Base-by-base conservation (phyloP, 805 yeast genomes). In the Candida sphagnicola region DNA sequence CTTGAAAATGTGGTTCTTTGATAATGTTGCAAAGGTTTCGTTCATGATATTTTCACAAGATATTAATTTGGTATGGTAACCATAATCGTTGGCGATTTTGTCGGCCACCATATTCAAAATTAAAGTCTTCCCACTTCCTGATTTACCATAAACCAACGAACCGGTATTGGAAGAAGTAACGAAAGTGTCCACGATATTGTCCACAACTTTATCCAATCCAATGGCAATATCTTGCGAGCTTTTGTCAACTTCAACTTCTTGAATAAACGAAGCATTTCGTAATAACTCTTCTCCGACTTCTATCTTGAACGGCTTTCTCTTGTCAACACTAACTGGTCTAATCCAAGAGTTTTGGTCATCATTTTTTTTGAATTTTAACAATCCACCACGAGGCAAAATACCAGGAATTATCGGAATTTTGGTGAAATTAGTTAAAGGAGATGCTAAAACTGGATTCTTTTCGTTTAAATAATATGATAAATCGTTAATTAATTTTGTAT, bases 81-180 rank as follows among this genome's bases (percentile, higher is more conserved):
- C 75, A 26, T 68, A 56, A 2, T 62, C 53, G 1, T 56, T 37
- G 6, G 52, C 42, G 5, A 85, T 51, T 8, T 50, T 48, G 1
- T 61, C 41, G 0, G 69, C 49, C 0, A 84, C 53, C 18, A 70
- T 62, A 3, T 67, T 57, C 12, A 80, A 51, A 2, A 83, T 44
- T 2, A 78, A 59, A 0, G 93, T 66, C 55, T 91, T 91, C 0
- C 98, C 98, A 44, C 87, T 75, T 0, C 96, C 97, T 1, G 85
- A 66, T 16, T 80, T 61, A 0, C 97, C 98, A 47, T 78, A 73
- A 0, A 90, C 51, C 38, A 88, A 61, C 0, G 79, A 64, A 2
- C 91, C 86, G 5, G 71, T 55, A 36, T 68, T 70, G 5, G 74
- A 52, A 19, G 65, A 74, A 29, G 71, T 57, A 5, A 65, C 51